phyloP scores from a whole-genome alignment of 495 filamentous ascomycete species.

The Aspergillus wentii region DNA sequence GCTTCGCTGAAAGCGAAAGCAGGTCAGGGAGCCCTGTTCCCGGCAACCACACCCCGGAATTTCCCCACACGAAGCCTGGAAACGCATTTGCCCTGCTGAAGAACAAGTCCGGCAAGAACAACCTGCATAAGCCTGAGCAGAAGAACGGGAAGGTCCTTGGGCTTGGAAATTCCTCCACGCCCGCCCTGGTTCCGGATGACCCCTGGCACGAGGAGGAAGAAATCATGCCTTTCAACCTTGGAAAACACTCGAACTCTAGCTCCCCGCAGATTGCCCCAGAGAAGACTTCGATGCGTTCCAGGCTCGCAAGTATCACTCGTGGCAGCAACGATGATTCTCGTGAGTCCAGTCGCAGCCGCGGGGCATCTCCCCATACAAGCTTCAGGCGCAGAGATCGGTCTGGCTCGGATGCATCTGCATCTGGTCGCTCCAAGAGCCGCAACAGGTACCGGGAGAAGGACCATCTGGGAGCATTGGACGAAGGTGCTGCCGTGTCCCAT shows the following conservation, averaged over 20 bases:
- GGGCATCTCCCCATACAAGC: constrained; percentile 28
- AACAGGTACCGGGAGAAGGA: constrained; percentile 43
- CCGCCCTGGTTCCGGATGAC: constrained; percentile 39
- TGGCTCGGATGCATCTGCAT: constrained; percentile 54
- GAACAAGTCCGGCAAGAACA: constrained; percentile 60
- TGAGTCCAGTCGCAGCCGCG: constrained; percentile 38
- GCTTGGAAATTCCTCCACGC: constrained; percentile 51
- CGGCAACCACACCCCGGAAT: constrained; percentile 42
- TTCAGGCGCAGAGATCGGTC: constrained; percentile 53
- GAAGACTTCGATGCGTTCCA: constrained; percentile 22
- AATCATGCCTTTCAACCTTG: constrained; percentile 26
- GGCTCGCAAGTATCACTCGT: constrained; percentile 29
- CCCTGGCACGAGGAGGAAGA: constrained; percentile 43
- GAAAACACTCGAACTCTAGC: constrained; percentile 37
- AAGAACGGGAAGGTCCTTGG: constrained; percentile 74
- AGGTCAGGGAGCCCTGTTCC: constrained; percentile 47
- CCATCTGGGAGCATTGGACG: constrained; percentile 37
- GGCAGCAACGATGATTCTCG: constrained; percentile 34
- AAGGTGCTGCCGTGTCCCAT: constrained; percentile 24
- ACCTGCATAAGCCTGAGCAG: constrained; percentile 47
- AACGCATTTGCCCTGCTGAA: constrained; percentile 67
- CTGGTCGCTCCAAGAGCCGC: constrained; percentile 54
- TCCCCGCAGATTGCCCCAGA: constrained; percentile 36
- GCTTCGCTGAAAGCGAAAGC: constrained; percentile 62
- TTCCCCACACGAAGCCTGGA: constrained; percentile 33